phyloP scores from a whole-genome alignment of 805 yeast genomes.

The Teunomyces kruisii region DNA sequence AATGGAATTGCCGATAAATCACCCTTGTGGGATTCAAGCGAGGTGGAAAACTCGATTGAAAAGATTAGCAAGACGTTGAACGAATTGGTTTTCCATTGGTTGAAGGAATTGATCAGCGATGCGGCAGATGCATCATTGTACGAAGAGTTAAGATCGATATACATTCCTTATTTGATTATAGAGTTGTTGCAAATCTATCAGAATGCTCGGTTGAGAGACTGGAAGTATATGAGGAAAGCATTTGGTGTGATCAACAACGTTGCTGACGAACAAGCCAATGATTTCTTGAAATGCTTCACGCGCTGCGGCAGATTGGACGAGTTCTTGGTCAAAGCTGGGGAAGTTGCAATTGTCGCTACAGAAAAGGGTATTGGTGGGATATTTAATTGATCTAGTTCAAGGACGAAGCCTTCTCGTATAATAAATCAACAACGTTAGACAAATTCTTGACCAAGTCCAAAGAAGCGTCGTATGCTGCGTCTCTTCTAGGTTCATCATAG shows the following conservation, averaged over 20 bases:
- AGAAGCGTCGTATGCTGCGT: constrained; percentile 84
- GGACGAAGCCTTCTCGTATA: constrained; percentile 90
- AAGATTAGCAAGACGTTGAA: constrained; percentile 31
- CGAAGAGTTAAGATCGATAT: constrained; percentile 59
- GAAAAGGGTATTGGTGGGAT: constrained; percentile 46
- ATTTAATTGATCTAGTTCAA: constrained; percentile 49
- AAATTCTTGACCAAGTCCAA: constrained; percentile 83
- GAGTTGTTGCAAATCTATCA: constrained; percentile 58
- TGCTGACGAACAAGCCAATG: constrained; percentile 61
- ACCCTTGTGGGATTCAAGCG: constrained; percentile 27
- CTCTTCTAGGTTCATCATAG: constrained; percentile 85
- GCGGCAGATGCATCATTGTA: constrained; percentile 40
- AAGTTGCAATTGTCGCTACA: constrained; percentile 53
- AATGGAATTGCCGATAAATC: constrained; percentile 15
- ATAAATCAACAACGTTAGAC: constrained; percentile 82
- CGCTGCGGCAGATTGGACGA: constrained; percentile 55
- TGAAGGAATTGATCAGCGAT: constrained; percentile 27
- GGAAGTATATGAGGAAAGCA: constrained; percentile 54
- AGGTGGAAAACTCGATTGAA: constrained; percentile 36
- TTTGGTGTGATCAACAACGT: constrained; percentile 59
- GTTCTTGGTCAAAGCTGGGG: constrained; percentile 53
- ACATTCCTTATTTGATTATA: constrained; percentile 71
- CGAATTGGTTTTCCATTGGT: constrained; percentile 34
- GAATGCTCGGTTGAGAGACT: constrained; percentile 35
- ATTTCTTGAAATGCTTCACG: constrained; percentile 61